Percentiles rank a stretch among this genome's conserved stretches.
These are phyloP conservation scores for Moricandia arvensis DNA, from an alignment of 345 rosid species.

Conservation along the genomic window DNA sequence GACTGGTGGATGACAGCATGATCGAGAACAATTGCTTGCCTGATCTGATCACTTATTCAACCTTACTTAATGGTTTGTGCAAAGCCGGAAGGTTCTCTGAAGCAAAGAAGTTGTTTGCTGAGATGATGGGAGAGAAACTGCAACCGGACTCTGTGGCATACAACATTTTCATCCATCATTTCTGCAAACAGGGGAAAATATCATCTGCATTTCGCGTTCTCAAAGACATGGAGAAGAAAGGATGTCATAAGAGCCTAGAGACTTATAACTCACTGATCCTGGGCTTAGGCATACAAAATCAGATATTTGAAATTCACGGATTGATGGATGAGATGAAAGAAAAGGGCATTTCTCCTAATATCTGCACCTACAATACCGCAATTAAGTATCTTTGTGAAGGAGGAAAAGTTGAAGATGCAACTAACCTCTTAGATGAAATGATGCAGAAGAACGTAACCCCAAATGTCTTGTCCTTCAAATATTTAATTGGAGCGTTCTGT, in stretches of 20 bases:
- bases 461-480: constrained; percentile 64
- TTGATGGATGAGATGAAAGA: constrained; percentile 95
- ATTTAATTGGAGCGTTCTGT: constrained; percentile 74
- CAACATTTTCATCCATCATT: constrained; percentile 68
- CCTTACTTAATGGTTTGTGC: constrained; percentile 70
- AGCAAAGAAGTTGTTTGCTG: constrained; percentile 72
- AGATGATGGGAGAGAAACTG: constrained; percentile 72
- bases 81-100: constrained; percentile 76
- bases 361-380: constrained; percentile 69
- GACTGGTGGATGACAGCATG: constrained; percentile 64
- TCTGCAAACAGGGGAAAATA: constrained; percentile 85
- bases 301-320: constrained; percentile 89
- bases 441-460: constrained; percentile 69
- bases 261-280: constrained; percentile 85
- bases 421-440: constrained; percentile 80
- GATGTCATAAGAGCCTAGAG: constrained; percentile 72
- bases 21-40: constrained; percentile 67
- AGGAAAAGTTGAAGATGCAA: constrained; percentile 76
- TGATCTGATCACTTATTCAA: constrained; percentile 75
- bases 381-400: constrained; percentile 77
- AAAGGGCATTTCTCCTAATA: constrained; percentile 77
- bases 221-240: constrained; percentile 93
- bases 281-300: constrained; percentile 74
- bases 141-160: constrained; percentile 75
- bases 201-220: constrained; percentile 94